Percentiles rank a stretch among this genome's conserved stretches.
These are phyloP conservation scores for Aspergillus oerlinghausenensis DNA, from an alignment of 2,329 filamentous ascomycete species.

Conservation along the genomic window DNA sequence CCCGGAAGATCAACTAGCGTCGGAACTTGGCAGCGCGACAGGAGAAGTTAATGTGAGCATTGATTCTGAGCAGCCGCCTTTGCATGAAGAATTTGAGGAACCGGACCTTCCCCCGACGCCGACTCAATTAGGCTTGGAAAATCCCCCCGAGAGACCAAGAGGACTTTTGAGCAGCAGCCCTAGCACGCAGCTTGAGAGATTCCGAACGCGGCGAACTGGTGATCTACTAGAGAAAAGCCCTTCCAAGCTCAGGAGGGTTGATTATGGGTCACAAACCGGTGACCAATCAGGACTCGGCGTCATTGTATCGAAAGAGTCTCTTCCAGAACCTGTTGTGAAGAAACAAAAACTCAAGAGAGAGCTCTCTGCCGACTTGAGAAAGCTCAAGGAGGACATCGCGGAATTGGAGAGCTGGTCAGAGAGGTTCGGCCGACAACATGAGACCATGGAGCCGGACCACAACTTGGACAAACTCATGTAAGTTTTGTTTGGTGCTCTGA, in stretches of 20 bases:
- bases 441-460: slow-evolving; percentile 28
- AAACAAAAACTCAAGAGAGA: slow-evolving; percentile 52
- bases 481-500: slow-evolving; percentile 10
- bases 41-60: slow-evolving; percentile 16
- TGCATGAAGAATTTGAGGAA: slow-evolving; percentile 44
- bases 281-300: slow-evolving; percentile 4
- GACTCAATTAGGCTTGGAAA: slow-evolving; percentile 37
- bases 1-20: slow-evolving; percentile 30
- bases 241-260: slow-evolving; percentile 24
- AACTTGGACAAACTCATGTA: slow-evolving; percentile 32
- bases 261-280: slow-evolving; percentile 12
- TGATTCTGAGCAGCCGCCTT: slow-evolving; percentile 15
- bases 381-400: slow-evolving; percentile 56
- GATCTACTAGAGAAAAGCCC: slow-evolving; percentile 25
- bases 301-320: slow-evolving; percentile 7
- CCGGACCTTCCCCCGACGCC: slow-evolving; percentile 58
- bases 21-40: slow-evolving; percentile 29
- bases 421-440: slow-evolving; percentile 42
- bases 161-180: slow-evolving; percentile 36
- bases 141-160: slow-evolving; percentile 27
- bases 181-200: slow-evolving; percentile 25
- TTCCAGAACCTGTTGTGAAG: slow-evolving; percentile 26
- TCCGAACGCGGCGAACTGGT: slow-evolving; percentile 20
- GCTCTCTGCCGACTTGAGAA: slow-evolving; percentile 53
- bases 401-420: slow-evolving; percentile 57